A percentile compares a stretch with the other conserved stretches of the same genome.
These are phyloP conservation scores for Lasiodiplodia hormozganensis DNA, from an alignment of 2,329 filamentous ascomycete species.

Conservation along the genomic window DNA sequence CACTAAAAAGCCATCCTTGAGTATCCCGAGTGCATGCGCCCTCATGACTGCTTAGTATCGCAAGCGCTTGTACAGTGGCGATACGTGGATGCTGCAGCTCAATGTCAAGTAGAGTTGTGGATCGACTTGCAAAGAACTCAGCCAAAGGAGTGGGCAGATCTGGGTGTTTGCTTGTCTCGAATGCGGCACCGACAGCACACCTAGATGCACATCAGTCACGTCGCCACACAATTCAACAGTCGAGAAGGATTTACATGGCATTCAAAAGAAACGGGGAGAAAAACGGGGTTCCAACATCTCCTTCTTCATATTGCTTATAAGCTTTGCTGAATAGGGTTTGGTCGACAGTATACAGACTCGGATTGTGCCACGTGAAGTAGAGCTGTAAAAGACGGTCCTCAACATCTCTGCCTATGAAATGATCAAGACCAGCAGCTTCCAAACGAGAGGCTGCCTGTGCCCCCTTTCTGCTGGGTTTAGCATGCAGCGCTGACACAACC, in stretches of 20 bases:
- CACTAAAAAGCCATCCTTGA: slow-evolving; percentile 37
- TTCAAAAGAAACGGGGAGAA: background rate
- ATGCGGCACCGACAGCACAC: slow-evolving; percentile 9
- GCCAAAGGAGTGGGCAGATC: slow-evolving; percentile 28
- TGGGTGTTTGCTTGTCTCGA: background rate
- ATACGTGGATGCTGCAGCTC: slow-evolving; percentile 36
- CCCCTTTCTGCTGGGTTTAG: background rate
- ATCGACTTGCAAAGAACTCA: slow-evolving; percentile 36
- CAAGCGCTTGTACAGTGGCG: slow-evolving; percentile 36
- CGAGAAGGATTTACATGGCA: background rate
- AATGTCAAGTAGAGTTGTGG: slow-evolving; percentile 36
- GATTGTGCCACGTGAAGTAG: slow-evolving; percentile 21
- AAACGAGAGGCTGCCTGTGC: background rate
- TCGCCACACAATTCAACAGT: too few species aligned
- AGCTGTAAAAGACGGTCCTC: slow-evolving; percentile 14
- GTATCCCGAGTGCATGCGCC: slow-evolving; percentile 35
- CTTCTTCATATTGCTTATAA: background rate
- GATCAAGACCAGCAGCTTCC: slow-evolving; percentile 8
- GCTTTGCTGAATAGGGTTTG: background rate
- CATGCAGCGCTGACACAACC: background rate
- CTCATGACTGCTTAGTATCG: slow-evolving; percentile 35
- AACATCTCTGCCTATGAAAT: background rate
- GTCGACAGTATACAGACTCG: slow-evolving; percentile 2
- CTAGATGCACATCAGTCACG: background rate
- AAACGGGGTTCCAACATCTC: background rate